Evolutionary conservation across 306 rosid species (phyloP).

Genomic region (Fagus crenata): DNA sequence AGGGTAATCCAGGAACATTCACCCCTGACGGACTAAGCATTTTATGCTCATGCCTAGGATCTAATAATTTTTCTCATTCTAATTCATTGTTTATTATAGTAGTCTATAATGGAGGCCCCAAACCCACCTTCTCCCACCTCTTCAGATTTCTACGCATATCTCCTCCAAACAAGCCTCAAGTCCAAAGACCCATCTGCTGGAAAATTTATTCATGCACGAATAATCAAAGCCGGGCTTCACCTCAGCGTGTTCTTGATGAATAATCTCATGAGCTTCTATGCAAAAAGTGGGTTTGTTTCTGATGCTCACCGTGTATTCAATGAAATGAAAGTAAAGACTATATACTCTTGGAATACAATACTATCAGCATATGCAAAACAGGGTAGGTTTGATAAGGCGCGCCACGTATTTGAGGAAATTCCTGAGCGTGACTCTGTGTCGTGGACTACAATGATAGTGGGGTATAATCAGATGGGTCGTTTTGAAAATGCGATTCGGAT

Average conservation of each 20-base stretch:
- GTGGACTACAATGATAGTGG: slow-evolving; percentile 76
- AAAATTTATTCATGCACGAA: slow-evolving; percentile 56
- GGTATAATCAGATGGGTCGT: slow-evolving; percentile 62
- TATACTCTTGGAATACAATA: slow-evolving; percentile 71
- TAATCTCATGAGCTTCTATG: slow-evolving; percentile 63
- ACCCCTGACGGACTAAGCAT: too few relatives aligned
- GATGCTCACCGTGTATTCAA: slow-evolving; percentile 61
- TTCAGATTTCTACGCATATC: slow-evolving; percentile 43
- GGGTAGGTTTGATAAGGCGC: slow-evolving; percentile 58
- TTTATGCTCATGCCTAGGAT: too few relatives aligned
- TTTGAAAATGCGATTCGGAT: slow-evolving; percentile 43
- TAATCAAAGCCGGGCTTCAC: slow-evolving; percentile 68
- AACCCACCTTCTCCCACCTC: slow-evolving; percentile 16
- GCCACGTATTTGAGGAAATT: slow-evolving; percentile 51
- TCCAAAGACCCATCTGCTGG: slow-evolving; percentile 47
- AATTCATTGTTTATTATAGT: neutral
- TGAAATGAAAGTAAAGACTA: slow-evolving; percentile 63
- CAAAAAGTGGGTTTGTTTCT: slow-evolving; percentile 41
- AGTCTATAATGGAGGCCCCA: slow-evolving; percentile 40
- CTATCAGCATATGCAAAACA: slow-evolving; percentile 66
- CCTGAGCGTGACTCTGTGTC: slow-evolving; percentile 83
- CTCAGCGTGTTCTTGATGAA: slow-evolving; percentile 61
- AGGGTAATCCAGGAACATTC: too few relatives aligned
- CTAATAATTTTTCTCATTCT: too few relatives aligned
- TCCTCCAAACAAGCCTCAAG: slow-evolving; percentile 66